Evolutionary conservation across 208 protist species (phyloP).

Genomic region (Trypanosoma congolense): DNA sequence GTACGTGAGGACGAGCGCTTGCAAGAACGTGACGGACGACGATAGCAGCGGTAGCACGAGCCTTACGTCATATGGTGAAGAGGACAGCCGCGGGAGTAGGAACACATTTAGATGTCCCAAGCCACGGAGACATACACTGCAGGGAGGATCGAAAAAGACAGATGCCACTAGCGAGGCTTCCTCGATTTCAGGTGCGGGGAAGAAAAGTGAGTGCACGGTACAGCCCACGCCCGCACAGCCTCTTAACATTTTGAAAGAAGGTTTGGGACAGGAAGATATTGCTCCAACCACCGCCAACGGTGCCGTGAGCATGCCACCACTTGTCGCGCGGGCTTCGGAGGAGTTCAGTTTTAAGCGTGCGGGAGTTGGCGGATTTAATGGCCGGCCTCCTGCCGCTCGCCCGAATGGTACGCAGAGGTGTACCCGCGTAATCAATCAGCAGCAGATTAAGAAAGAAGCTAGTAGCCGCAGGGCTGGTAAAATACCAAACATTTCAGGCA

Average conservation of each 20-base stretch:
- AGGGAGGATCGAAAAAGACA: not conserved
- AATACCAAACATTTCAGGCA: not conserved
- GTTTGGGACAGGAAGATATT: not conserved
- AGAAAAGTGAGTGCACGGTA: not conserved
- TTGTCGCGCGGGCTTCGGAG: not conserved
- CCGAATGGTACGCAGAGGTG: not conserved
- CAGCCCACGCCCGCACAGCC: not conserved
- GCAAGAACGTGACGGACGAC: not conserved
- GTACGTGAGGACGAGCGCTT: not conserved
- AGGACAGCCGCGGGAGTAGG: not conserved
- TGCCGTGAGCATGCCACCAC: not conserved
- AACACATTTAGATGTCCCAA: not conserved
- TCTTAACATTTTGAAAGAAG: not conserved
- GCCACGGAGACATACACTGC: not conserved
- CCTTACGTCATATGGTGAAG: slow-evolving; percentile 17
- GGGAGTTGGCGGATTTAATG: not conserved
- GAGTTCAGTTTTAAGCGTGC: not conserved
- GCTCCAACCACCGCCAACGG: not conserved
- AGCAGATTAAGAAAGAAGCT: not conserved
- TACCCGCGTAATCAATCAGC: not conserved
- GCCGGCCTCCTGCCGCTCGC: not conserved
- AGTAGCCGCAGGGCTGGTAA: not conserved
- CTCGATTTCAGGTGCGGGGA: not conserved
- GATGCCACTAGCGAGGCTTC: not conserved
- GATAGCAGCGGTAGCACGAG: slow-evolving; percentile 11